Percentiles rank a stretch among this genome's conserved stretches.
Conservation (phyloP, 768 basidiomycete species). For the Rhizopogon rudus region DNA sequence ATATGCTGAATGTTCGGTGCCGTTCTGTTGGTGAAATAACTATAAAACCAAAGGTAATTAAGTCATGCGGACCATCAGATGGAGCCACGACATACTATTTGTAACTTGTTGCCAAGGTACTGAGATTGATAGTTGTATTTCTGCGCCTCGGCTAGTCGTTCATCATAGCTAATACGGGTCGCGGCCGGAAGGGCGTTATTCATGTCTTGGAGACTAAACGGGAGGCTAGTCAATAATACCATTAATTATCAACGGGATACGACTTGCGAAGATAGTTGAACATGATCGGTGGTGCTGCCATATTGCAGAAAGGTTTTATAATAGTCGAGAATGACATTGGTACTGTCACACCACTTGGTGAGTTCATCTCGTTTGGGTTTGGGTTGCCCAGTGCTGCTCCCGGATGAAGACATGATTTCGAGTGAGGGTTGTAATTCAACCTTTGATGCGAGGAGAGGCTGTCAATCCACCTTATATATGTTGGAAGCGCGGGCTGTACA, state of each 20-base stretch:
- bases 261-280: neutral
- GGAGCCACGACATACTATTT: neutral
- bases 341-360: neutral
- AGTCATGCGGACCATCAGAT: neutral
- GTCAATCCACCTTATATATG: neutral
- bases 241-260: too few species aligned
- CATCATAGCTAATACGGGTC: neutral
- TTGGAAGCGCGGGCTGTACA: neutral
- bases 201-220: neutral
- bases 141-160: neutral
- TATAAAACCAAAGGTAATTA: neutral
- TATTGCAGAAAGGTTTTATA: neutral
- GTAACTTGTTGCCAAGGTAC: neutral
- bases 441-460: neutral
- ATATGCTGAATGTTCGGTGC: neutral
- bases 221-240: neutral
- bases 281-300: neutral
- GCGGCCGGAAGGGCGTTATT: neutral
- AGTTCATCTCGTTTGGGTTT: neutral
- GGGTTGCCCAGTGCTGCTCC: neutral
- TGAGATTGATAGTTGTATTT: neutral
- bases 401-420: neutral
- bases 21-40: neutral
- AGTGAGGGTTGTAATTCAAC: neutral
- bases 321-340: neutral